A percentile compares a stretch with the other conserved stretches of the same genome.
phyloP scores from a whole-genome alignment of 2,329 filamentous ascomycete genomes.

The Colletotrichum incanum region DNA sequence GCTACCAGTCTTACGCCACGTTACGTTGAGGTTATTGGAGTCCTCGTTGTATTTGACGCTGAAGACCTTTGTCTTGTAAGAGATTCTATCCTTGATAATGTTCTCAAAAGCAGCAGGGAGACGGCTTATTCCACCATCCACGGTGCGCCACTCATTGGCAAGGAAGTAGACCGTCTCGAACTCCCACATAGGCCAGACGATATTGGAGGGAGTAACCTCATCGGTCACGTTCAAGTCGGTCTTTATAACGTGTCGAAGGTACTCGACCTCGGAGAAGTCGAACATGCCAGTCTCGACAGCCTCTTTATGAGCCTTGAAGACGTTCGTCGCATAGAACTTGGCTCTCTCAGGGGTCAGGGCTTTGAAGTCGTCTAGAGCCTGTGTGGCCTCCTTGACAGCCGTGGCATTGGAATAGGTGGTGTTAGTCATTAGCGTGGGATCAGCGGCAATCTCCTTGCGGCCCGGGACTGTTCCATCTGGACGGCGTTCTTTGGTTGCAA shows the following conservation, averaged over 20 bases:
- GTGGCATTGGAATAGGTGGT: conserved; percentile 47
- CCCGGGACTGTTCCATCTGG: conserved; percentile 49
- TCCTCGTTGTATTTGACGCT: conserved; percentile 46
- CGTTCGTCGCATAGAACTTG: conserved; percentile 46
- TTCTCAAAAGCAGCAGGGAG: conserved; percentile 55
- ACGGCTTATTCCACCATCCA: conserved; percentile 54
- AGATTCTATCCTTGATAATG: conserved; percentile 48
- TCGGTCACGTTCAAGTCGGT: conserved; percentile 57
- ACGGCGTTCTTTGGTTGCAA: conserved; percentile 46
- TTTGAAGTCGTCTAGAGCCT: conserved; percentile 49
- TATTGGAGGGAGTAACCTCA: conserved; percentile 48
- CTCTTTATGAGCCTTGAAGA: conserved; percentile 51
- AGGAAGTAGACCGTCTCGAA: conserved; percentile 49
- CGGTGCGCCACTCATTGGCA: conserved; percentile 48
- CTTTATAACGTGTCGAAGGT: conserved; percentile 53
- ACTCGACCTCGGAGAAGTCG: conserved; percentile 51
- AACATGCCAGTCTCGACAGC: conserved; percentile 50
- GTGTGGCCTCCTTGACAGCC: conserved; percentile 45
- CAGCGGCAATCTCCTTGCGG: conserved; percentile 46
- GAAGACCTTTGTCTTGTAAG: conserved; percentile 46
- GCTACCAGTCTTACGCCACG: conserved; percentile 44
- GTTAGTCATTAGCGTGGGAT: conserved; percentile 42
- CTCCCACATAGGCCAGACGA: conserved; percentile 51
- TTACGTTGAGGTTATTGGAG: conserved; percentile 45
- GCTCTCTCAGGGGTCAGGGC: conserved; percentile 45